Conservation (phyloP, 768 basidiomycete genomes). For the Dictyophora rubrovolvata region DNA sequence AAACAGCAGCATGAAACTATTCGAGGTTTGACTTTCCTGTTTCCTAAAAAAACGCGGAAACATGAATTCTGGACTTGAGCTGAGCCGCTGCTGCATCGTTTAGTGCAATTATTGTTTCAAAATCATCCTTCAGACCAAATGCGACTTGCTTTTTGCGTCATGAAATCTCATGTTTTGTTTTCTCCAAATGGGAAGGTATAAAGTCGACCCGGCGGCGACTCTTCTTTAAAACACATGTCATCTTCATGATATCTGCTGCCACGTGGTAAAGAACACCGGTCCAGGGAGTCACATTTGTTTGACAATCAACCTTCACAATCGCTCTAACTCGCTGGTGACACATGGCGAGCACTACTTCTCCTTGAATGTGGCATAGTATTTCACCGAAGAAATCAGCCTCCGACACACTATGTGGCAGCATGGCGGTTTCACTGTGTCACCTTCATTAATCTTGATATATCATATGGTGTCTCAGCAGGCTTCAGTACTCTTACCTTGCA, state of each 20-base stretch:
- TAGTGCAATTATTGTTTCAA: not conserved
- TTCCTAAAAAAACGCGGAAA: not conserved
- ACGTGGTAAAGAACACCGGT: not conserved
- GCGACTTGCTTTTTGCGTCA: not conserved
- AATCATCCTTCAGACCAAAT: not conserved
- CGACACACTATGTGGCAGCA: not conserved
- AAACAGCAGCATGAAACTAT: not conserved
- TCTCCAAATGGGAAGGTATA: not conserved
- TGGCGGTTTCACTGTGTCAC: not conserved
- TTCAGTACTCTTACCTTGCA: not conserved
- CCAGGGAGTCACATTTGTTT: not conserved
- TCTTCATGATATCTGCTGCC: not conserved
- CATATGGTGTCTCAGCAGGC: not conserved
- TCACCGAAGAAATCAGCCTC: not conserved
- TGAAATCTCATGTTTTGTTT: not conserved
- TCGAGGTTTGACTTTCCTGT: not conserved
- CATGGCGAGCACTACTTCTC: not conserved
- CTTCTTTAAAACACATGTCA: not conserved
- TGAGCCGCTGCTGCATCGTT: not conserved
- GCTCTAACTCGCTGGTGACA: not conserved
- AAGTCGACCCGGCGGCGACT: not conserved
- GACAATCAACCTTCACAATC: not conserved
- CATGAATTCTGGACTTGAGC: not conserved
- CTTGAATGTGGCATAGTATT: not conserved
- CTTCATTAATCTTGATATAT: not conserved